Evolutionary conservation across 345 rosid genomes (phyloP), one percentile per base, ranked within the genome.

Genomic region (Erucastrum elatum): DNA sequence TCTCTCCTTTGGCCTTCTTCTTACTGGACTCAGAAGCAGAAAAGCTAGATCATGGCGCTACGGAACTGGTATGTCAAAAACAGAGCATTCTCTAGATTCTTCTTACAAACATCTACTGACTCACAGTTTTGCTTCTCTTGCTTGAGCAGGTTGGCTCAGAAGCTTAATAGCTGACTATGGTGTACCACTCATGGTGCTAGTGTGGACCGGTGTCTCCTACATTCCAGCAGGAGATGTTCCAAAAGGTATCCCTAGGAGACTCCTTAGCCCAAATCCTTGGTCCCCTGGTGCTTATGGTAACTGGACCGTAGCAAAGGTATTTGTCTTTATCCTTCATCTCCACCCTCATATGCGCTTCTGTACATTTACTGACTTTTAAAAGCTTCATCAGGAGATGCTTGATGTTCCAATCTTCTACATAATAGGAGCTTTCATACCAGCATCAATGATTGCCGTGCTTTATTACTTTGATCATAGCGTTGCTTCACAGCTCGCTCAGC

Each of bases 401-500:
- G 59, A 89, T 55, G 98, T 94, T 78, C 98, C 98, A 2, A 60
- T 89, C 55, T 77, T 85, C 37, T 92, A 91, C 82, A 92, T 94
- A 76, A 87, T 94, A 64, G 98, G 98, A 81, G 95, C 98, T 29
- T 86, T 94, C 76, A 86, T 94, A 77, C 98, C 98, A 2, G 97
- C 98, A 68, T 88, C 97, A 39, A 94, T 94, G 98, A 94, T 94
- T 70, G 98, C 98, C 0, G 98, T 94, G 41, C 91, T 94, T 35
- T 94, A 94, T 76, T 94, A 94, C 79, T 94, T 94, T 49, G 98
- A 94, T 75, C 98, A 94, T 74, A 94, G 98, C 49, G 98, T 94
- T 56, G 98, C 98, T 39, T 94, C 98, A 39, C 98, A 94, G 81
- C 94, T 94, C 67, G 94, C 98, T 3, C 98, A 94, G 72, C 98